Conservation (phyloP, 1,284 basidiomycete species). For the Austropuccinia psidii region DNA sequence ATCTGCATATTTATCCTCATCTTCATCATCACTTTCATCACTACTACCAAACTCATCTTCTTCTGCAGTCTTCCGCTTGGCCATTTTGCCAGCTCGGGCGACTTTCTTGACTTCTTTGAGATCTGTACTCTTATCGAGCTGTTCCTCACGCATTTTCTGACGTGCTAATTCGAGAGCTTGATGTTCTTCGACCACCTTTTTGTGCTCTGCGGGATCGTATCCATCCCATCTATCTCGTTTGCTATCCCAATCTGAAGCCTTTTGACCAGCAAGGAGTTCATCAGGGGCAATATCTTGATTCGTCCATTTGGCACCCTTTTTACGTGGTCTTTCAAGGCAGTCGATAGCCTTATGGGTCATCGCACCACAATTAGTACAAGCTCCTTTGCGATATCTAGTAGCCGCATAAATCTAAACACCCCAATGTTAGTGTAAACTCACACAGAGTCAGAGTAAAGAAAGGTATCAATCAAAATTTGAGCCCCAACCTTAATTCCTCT, state of each 20-base stretch:
- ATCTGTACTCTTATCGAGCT: slow-evolving; percentile 87
- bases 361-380: slow-evolving; percentile 97
- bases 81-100: slow-evolving; percentile 62
- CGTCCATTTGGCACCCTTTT: slow-evolving; percentile 90
- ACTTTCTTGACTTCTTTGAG: slow-evolving; percentile 65
- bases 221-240: slow-evolving; percentile 99
- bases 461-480: not conserved
- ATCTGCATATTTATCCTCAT: slow-evolving; percentile 95
- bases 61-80: slow-evolving; percentile 54
- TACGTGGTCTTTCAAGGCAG: slow-evolving; percentile 90
- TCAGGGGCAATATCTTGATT: slow-evolving; percentile 84
- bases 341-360: slow-evolving; percentile 86
- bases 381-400: slow-evolving; percentile 93
- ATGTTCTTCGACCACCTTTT: slow-evolving; percentile 83
- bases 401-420: slow-evolving; percentile 63
- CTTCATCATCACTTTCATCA: slow-evolving; percentile 63
- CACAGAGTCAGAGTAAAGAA: not conserved
- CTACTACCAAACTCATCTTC: slow-evolving; percentile 90
- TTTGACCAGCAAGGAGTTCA: slow-evolving; percentile 63
- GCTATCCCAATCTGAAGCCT: slow-evolving; percentile 69
- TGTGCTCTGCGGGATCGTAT: slow-evolving; percentile 82
- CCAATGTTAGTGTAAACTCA: not conserved
- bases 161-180: slow-evolving; percentile 84
- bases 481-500: slow-evolving; percentile 63
- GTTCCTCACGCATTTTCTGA: slow-evolving; percentile 81